Evolutionary conservation across 345 rosid species (phyloP), one percentile per base, ranked within the genome.

Genomic region (Limnanthes douglasii): DNA sequence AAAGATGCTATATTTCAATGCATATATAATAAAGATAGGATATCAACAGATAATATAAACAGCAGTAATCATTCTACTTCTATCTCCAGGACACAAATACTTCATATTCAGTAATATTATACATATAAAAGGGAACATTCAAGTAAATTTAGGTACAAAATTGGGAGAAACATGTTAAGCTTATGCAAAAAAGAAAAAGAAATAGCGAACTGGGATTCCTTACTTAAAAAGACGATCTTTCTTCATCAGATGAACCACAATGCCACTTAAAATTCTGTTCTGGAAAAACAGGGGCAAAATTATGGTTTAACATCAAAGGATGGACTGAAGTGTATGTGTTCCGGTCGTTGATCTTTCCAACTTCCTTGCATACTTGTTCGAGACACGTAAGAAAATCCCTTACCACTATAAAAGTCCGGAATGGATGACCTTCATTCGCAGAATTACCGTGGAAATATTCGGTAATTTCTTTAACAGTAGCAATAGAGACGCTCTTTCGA

Each of bases 371-470:
- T 5, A 75, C 98, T 38, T 60, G 81, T 54, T 90, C 99, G 10
- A 90, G 99, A 49, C 64, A 55, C 15, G 74, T 57, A 37, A 90
- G 78, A 44, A 92, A 85, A 67, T 78, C 94, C 60, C 81, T 73
- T 11, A 85, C 96, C 30, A 85, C 85, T 32, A 58, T 44, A 43
- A 92, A 85, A 5, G 78, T 80, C 21, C 94, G 66, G 50, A 65
- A 73, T 0, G 76, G 83, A 43, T 71, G 94, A 34, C 86, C 74
- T 54, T 81, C 94, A 61, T 66, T 70, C 0, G 58, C 60, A 0
- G 83, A 77, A 33, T 92, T 68, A 15, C 94, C 94, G 25, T 92
- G 96, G 78, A 85, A 81, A 53, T 90, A 92, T 57, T 67, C 86
- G 0, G 99, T 85, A 44, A 81, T 57, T 57, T 81, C 93, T 61